Percentiles rank a stretch among this genome's conserved stretches.
Conservation (phyloP, 1,139 yeast species). For the Blastobotrys persicus region DNA sequence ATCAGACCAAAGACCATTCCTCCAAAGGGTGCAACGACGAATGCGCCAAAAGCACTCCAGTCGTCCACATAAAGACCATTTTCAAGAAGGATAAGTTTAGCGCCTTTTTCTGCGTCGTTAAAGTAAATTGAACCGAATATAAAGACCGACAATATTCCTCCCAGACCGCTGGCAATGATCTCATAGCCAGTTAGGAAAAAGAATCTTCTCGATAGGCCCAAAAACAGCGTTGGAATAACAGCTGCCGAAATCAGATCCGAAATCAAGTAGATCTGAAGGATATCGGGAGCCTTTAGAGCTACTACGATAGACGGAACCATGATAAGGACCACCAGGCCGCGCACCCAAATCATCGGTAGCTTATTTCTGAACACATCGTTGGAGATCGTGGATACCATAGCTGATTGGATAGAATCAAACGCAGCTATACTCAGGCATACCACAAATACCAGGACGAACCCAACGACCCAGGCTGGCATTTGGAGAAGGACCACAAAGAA, state of each 20-base stretch:
- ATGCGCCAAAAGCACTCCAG: constrained; percentile 96
- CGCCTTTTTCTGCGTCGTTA: constrained; percentile 70
- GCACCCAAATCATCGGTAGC: constrained; percentile 60
- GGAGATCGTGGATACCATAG: constrained; percentile 82
- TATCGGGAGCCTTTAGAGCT: constrained; percentile 77
- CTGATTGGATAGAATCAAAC: constrained; percentile 85
- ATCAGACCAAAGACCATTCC: constrained; percentile 60
- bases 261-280: constrained; percentile 81
- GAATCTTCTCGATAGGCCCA: constrained; percentile 63
- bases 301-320: constrained; percentile 85
- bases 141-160: constrained; percentile 76
- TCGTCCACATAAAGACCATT: constrained; percentile 80
- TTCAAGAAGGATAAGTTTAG: constrained; percentile 63
- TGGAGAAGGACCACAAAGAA: constrained; percentile 66
- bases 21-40: constrained; percentile 86
- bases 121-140: constrained; percentile 82
- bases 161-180: constrained; percentile 77
- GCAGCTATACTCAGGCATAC: constrained; percentile 81
- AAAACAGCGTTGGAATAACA: constrained; percentile 77
- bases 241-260: constrained; percentile 88
- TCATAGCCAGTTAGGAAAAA: constrained; percentile 78
- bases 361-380: constrained; percentile 86
- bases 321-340: constrained; percentile 68
- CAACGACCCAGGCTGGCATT: constrained; percentile 87
- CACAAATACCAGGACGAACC: constrained; percentile 73